A percentile compares a stretch with the other conserved stretches of the same genome.
Conservation (phyloP, 2,329 filamentous ascomycete species). For the Exophiala sp. region DNA sequence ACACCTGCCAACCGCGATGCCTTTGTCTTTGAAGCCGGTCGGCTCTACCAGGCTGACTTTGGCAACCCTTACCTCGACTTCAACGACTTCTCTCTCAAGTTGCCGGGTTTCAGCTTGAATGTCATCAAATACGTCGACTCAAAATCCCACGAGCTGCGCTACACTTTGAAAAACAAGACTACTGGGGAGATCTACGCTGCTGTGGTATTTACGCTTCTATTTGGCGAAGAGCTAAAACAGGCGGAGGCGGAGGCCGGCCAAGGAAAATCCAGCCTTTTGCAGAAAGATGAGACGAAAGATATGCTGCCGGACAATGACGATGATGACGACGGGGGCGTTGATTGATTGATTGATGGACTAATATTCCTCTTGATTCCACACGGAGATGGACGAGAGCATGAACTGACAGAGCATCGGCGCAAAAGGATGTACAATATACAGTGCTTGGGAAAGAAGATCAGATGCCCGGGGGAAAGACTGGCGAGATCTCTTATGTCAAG, state of each 20-base stretch:
- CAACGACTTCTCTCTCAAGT: conserved; percentile 45
- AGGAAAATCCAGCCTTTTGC: neutral
- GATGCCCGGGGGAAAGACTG: neutral
- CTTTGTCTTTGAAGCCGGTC: conserved; percentile 58
- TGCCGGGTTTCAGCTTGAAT: conserved; percentile 36
- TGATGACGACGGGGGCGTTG: conserved; percentile 14
- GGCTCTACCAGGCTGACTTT: conserved; percentile 64
- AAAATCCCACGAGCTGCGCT: conserved; percentile 80
- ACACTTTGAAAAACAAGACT: conserved; percentile 75
- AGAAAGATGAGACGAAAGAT: neutral
- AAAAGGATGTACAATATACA: neutral
- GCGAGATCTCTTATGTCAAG: neutral
- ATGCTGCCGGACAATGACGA: conserved; percentile 11
- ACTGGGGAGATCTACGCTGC: conserved; percentile 74
- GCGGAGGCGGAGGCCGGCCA: conserved; percentile 1
- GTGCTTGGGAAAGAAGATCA: neutral
- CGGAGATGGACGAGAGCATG: no score
- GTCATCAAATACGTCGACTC: conserved; percentile 43
- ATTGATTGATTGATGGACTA: conserved; percentile 10
- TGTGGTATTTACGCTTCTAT: conserved; percentile 70
- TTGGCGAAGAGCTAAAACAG: conserved; percentile 30
- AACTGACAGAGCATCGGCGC: neutral
- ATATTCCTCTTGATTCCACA: no score
- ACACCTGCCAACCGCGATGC: conserved; percentile 48
- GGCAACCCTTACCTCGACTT: conserved; percentile 93